Conservation (phyloP, 345 rosid genomes). For the Angophora floribunda region DNA sequence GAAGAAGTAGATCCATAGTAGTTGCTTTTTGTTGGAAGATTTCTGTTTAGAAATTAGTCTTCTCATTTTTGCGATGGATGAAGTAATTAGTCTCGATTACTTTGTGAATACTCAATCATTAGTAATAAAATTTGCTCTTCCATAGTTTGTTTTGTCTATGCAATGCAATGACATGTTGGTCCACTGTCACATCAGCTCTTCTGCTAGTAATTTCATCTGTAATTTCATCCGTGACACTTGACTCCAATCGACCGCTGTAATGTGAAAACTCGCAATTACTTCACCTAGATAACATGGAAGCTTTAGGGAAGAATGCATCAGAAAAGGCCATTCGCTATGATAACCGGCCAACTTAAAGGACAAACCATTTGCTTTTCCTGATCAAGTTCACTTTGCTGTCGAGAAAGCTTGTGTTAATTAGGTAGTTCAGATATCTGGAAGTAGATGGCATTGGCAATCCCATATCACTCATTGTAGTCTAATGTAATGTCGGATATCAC, state of each 20-base stretch:
- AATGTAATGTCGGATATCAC: neutral
- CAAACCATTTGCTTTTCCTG: too few species aligned
- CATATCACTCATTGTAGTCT: neutral
- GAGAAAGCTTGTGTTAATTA: too few species aligned
- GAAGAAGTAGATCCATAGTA: neutral
- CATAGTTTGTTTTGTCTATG: neutral
- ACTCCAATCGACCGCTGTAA: neutral
- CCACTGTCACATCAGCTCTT: neutral
- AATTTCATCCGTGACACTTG: neutral
- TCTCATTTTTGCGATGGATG: neutral
- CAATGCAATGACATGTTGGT: neutral
- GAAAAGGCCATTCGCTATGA: neutral
- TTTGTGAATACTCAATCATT: neutral
- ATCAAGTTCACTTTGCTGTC: neutral
- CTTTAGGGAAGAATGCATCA: neutral
- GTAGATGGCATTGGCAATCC: neutral
- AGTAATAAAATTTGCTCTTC: neutral
- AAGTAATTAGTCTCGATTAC: neutral
- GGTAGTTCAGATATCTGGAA: neutral
- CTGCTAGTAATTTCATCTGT: neutral
- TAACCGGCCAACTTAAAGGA: neutral
- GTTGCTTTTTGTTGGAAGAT: neutral
- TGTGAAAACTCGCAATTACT: neutral
- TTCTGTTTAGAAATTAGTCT: neutral
- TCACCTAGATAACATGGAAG: neutral